These are phyloP conservation scores for Diplodia sapinea DNA, from an alignment of 2,329 filamentous ascomycete genomes.

Conservation along the genomic window DNA sequence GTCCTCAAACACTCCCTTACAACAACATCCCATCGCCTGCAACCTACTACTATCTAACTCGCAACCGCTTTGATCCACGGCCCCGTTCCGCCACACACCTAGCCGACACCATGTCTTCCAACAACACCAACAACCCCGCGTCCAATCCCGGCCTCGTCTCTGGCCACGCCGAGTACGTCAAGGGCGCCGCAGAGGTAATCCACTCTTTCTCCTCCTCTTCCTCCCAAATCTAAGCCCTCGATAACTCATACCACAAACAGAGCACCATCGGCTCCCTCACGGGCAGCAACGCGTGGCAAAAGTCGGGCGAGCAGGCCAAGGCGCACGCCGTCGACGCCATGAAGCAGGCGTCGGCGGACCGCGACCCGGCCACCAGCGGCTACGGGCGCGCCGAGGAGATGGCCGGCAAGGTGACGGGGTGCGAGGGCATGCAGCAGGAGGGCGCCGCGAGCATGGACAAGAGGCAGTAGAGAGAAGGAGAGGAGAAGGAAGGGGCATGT, in stretches of 20 bases:
- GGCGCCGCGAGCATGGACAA: conserved; percentile 56
- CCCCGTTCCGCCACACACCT: background rate
- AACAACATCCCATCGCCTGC: background rate
- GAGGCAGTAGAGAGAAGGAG: background rate
- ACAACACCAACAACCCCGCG: conserved; percentile 12
- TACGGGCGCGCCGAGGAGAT: conserved; percentile 69
- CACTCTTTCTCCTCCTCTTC: background rate
- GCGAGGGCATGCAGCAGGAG: conserved; percentile 72
- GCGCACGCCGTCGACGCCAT: conserved; percentile 65
- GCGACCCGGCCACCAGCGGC: conserved; percentile 61
- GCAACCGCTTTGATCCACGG: background rate
- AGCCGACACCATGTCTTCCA: conserved; percentile 9
- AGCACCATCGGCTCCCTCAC: conserved; percentile 66
- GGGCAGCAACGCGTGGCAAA: conserved; percentile 67
- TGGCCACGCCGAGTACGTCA: conserved; percentile 71
- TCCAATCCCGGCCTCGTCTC: conserved; percentile 59
- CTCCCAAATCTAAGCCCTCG: no score
- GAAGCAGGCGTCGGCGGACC: conserved; percentile 64
- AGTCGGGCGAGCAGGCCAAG: conserved; percentile 69
- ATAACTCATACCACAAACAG: conserved; percentile 44
- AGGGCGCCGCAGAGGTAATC: conserved; percentile 69
- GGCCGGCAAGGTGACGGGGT: conserved; percentile 67
- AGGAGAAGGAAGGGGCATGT: no score
- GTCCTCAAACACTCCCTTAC: background rate
- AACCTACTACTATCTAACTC: background rate